These are phyloP conservation scores for Hypoxylon lienhwacheense DNA, from an alignment of 495 filamentous ascomycete species.

Conservation along the genomic window DNA sequence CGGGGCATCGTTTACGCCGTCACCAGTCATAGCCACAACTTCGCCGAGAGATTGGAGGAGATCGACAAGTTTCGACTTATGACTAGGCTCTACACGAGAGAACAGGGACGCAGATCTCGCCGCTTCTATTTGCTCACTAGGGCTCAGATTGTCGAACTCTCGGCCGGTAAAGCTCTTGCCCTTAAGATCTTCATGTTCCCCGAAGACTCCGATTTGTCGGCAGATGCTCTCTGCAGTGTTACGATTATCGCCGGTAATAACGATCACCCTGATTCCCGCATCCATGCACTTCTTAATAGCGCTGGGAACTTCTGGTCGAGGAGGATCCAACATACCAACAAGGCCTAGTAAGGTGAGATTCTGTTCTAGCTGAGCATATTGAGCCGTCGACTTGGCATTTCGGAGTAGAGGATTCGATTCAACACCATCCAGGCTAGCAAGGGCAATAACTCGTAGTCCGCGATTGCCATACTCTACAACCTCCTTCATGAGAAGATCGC, in stretches of 20 bases:
- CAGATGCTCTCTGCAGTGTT: slow-evolving; percentile 98
- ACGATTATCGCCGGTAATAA: slow-evolving; percentile 97
- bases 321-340: slow-evolving; percentile 96
- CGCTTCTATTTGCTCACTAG: slow-evolving; percentile 76
- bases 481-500: slow-evolving; percentile 69
- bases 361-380: slow-evolving; percentile 87
- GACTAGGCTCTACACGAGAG: slow-evolving; percentile 92
- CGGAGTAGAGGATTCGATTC: slow-evolving; percentile 67
- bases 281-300: slow-evolving; percentile 87
- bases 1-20: slow-evolving; percentile 98
- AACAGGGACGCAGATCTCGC: slow-evolving; percentile 88
- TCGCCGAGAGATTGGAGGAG: slow-evolving; percentile 90
- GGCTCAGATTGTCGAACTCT: slow-evolving; percentile 85
- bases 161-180: slow-evolving; percentile 95
- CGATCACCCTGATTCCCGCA: slow-evolving; percentile 94
- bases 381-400: slow-evolving; percentile 74
- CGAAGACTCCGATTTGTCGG: slow-evolving; percentile 94
- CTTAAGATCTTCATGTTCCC: slow-evolving; percentile 73
- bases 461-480: slow-evolving; percentile 86
- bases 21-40: slow-evolving; percentile 99
- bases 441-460: slow-evolving; percentile 91
- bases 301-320: slow-evolving; percentile 85
- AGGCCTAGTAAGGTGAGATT: slow-evolving; percentile 92
- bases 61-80: slow-evolving; percentile 96
- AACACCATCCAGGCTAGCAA: slow-evolving; percentile 78